These are phyloP conservation scores for Dendrobium nobile DNA, from an alignment of 106 monocot species.

Conservation along the genomic window DNA sequence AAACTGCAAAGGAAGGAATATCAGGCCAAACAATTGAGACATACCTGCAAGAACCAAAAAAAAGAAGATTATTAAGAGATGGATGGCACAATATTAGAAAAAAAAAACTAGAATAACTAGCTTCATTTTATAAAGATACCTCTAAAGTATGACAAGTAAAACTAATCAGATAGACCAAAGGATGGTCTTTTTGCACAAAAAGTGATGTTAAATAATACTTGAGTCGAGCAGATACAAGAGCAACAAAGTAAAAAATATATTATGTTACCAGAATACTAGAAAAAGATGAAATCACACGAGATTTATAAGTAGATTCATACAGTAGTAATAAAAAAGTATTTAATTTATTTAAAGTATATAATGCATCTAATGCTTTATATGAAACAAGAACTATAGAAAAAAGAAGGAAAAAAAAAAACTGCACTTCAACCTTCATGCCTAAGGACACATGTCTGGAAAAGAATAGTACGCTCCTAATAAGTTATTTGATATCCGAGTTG, in stretches of 20 bases:
- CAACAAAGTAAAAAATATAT: neutral
- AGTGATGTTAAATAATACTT: neutral
- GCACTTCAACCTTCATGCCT: neutral
- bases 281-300: neutral
- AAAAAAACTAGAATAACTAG: neutral
- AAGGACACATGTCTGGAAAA: neutral
- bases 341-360: neutral
- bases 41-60: conserved; percentile 52
- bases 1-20: conserved; percentile 87
- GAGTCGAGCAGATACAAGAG: neutral
- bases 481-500: neutral
- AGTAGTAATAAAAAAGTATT: neutral
- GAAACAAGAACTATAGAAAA: neutral
- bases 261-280: neutral
- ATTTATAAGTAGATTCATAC: neutral
- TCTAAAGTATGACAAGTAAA: neutral
- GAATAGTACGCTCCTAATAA: neutral
- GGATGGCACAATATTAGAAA: neutral
- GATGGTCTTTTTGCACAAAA: neutral
- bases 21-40: conserved; percentile 95
- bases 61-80: neutral
- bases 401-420: neutral
- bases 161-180: neutral
- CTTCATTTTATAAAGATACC: neutral
- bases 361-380: neutral